Evolutionary conservation across 192 early-diverging fungal species (phyloP).

Genomic region (Backusella mclennaniae): DNA sequence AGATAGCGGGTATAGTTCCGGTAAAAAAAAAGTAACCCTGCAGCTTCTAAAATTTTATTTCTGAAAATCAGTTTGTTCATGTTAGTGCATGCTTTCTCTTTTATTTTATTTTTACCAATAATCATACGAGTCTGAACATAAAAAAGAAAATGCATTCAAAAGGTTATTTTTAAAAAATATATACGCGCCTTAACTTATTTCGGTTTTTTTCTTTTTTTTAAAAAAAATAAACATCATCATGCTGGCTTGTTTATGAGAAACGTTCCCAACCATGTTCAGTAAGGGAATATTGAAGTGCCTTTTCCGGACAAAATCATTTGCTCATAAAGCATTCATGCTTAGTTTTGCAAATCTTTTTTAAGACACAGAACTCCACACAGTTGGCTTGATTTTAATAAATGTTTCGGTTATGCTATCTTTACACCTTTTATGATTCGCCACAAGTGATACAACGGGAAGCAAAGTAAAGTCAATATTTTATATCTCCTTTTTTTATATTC

Average conservation of each 20-base stretch:
- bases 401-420: background rate
- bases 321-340: background rate
- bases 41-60: background rate
- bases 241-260: no score
- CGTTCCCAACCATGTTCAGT: no score
- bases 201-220: background rate
- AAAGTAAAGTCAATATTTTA: background rate
- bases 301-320: background rate
- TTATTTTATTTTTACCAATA: background rate
- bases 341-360: background rate
- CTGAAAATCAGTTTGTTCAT: background rate
- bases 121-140: background rate
- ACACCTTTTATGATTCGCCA: background rate
- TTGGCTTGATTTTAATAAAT: conserved; percentile 5
- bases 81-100: no score
- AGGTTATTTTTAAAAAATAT: background rate
- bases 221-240: no score
- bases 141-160: background rate
- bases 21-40: background rate
- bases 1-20: background rate
- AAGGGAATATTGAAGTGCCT: background rate
- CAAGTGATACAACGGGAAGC: background rate
- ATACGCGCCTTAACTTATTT: background rate
- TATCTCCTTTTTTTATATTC: background rate
- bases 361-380: background rate